Evolutionary conservation across 2,329 filamentous ascomycete species (phyloP), one percentile per base, ranked within the genome.

Genomic region (Beauveria medogensis): DNA sequence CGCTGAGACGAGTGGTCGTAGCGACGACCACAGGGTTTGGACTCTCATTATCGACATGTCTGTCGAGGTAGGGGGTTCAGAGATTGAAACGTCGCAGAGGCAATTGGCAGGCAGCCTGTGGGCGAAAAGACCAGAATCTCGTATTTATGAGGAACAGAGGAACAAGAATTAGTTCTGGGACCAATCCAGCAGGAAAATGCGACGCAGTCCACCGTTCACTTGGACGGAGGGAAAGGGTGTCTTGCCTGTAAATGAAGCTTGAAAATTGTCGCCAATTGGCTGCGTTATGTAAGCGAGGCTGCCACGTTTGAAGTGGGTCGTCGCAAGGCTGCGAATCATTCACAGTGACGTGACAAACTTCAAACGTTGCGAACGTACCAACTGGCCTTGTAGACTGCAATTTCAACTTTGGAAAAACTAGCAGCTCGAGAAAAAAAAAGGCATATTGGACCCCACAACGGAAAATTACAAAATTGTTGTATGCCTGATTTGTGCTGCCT

Each of bases 1-100:
- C 67, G 62, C 70, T 68, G 65, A 66, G 64, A 67, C 65, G 72
- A 69, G 64, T 66, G 67, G 63, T 73, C 70, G 68, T 59, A 74
- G 64, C 53, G 69, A 69, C 61, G 71, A 67, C 65, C 70, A 69
- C 30, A 74, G 64, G 62, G 65, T 66, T 63, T 68, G 65, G 60
- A 69, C 65, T 65, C 66, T 73, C 74, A 75, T 75, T 12, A 37
- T 58, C 28, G 40, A 46, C 12, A 12, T 20, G 47, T 41, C 26
- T 59, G 40, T 37, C 24, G n/a, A 50, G 37, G 56, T 46, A 59
- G 40, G 48, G 56, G 56, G 37, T 14, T 59, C 37, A 59, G 48
- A 12, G 55, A 37, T 46, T n/a, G n/a, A n/a, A 2, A 5, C 22
- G 40, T 52, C 40, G 26, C 24, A 44, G 28, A 24, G 22, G n/a